These are phyloP conservation scores for Thelonectria discophora DNA, from an alignment of 2,329 filamentous ascomycete species.

Conservation along the genomic window DNA sequence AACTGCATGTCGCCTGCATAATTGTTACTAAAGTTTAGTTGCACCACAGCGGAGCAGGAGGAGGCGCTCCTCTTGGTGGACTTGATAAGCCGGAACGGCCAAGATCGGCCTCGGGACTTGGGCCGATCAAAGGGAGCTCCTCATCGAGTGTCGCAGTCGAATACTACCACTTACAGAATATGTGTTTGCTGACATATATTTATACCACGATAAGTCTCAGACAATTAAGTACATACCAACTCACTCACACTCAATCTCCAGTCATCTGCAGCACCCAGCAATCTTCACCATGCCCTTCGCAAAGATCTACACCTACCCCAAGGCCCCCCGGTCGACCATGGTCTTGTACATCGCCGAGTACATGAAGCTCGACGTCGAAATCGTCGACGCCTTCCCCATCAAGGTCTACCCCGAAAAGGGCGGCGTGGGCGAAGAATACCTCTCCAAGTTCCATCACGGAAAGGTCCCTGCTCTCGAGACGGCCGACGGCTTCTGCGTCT, in stretches of 20 bases:
- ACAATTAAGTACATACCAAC: not conserved
- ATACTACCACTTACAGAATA: not conserved
- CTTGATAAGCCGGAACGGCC: not conserved
- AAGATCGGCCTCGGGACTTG: not conserved
- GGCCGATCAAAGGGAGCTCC: not conserved
- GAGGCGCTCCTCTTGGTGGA: not conserved
- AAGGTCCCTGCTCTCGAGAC: conserved; percentile 25
- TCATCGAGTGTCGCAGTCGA: not conserved
- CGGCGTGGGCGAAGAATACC: conserved; percentile 21
- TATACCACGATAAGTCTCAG: not conserved
- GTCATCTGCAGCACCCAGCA: too few relatives aligned
- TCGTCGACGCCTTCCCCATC: conserved; percentile 21
- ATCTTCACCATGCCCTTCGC: conserved; percentile 13
- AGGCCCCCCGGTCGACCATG: conserved; percentile 27
- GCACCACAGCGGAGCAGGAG: not conserved
- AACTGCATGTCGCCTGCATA: not conserved
- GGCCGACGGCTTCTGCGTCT: conserved; percentile 22
- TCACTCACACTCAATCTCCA: not conserved
- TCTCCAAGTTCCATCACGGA: conserved; percentile 23
- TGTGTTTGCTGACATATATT: not conserved
- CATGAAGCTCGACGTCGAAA: conserved; percentile 20
- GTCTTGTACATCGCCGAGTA: conserved; percentile 26
- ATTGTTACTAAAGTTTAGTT: not conserved
- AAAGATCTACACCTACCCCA: conserved; percentile 26
- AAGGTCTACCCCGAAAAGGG: conserved; percentile 23